A percentile compares a stretch with the other conserved stretches of the same genome.
Conservation (phyloP, 495 filamentous ascomycete genomes). For the Hypomontagnella submonticulosa region DNA sequence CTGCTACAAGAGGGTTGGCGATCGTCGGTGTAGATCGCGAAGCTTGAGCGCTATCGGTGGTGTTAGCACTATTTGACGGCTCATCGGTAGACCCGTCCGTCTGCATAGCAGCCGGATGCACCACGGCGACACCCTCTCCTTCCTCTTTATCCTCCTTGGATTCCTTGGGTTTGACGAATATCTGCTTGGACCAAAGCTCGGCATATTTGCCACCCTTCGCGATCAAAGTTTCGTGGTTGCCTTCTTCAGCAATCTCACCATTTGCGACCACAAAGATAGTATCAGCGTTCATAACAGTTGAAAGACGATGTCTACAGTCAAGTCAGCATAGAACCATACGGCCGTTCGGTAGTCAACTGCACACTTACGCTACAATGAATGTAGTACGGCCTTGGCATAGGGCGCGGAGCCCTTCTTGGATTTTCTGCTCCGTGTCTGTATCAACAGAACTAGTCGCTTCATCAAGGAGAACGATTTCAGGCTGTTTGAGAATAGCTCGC, state of each 20-base stretch:
- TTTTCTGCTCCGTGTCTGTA: conserved; percentile 76
- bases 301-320: conserved; percentile 67
- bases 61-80: conserved; percentile 46
- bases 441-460: conserved; percentile 69
- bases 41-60: conserved; percentile 31
- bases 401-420: conserved; percentile 72
- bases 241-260: conserved; percentile 72
- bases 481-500: conserved; percentile 65
- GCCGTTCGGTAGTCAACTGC: not conserved
- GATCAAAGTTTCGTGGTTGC: conserved; percentile 71
- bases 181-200: conserved; percentile 71
- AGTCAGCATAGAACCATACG: conserved; percentile 15
- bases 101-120: conserved; percentile 29
- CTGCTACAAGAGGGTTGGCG: conserved; percentile 18
- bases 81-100: conserved; percentile 46
- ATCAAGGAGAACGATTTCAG: conserved; percentile 66
- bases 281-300: conserved; percentile 77
- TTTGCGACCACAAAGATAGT: conserved; percentile 73
- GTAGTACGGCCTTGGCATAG: conserved; percentile 69
- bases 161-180: conserved; percentile 62
- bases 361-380: conserved; percentile 70
- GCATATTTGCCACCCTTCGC: conserved; percentile 66
- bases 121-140: conserved; percentile 26
- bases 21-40: conserved; percentile 15
- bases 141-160: conserved; percentile 44